Base-by-base conservation (phyloP, 1,139 yeast genomes). In the Candida dubliniensis region DNA sequence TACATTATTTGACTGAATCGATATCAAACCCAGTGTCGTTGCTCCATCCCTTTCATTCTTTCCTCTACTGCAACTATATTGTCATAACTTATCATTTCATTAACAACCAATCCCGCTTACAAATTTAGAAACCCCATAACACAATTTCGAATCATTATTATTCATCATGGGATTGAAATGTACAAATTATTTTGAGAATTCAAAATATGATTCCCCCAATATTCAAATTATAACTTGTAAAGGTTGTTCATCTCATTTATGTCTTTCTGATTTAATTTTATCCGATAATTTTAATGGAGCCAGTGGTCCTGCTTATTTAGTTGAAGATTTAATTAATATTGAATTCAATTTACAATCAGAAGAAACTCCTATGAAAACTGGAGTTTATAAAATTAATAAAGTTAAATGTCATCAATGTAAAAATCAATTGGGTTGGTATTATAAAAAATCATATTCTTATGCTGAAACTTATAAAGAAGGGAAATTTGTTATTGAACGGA, bases 381-480 rank as follows among this genome's bases (percentile, higher is more conserved):
- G 96, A 1, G 62, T 63, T 26, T 89, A 86, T 59, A 67, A 75
- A 11, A 85, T 87, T 25, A 79, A 79, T 52, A 80, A 80, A 49
- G 77, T 87, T 31, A 63, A 63, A 42, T 88, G 96, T 62, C 77
- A 76, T 48, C 87, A 82, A 55, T 88, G 96, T 60, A 63, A 67
- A 41, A 59, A 64, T 4, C 71, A 71, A 38, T 65, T 88, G 31
- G 96, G 96, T 8, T 88, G 96, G 96, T 78, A 75, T 52, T 89
- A 89, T 61, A 71, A 84, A 48, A 77, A 75, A 55, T 77, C 93
- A 10, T 79, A 70, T 49, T 68, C 71, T 37, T 64, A 66, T 42
- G 59, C 69, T 25, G 89, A 88, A 62, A 68, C 71, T 48, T 88
- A 88, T 61, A 88, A 89, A 60, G 93, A 83, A 59, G 89, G 90